Base-by-base conservation (phyloP, 1,284 basidiomycete genomes). In the Mycosarcoma mackinlayi region DNA sequence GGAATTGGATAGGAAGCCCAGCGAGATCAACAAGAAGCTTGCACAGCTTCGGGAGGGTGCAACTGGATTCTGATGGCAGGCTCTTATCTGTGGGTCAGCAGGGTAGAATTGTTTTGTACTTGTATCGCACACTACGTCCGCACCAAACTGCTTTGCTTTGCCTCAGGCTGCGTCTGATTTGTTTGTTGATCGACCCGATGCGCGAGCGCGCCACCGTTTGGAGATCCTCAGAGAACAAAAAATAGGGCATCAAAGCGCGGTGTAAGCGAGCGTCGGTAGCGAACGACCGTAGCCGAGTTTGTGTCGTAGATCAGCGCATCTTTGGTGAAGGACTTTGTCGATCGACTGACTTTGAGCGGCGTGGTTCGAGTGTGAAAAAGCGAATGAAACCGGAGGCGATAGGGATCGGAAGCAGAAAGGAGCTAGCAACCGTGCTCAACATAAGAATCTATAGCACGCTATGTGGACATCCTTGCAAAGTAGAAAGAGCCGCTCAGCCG, bases 11-110 rank as follows among this genome's bases (percentile, higher is more conserved):
- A 57, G 76, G 6, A 79, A 74, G 19, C 74, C 79, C 0, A 61
- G 58, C 23, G 80, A 82, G 48, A 58, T 82, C 33, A 77, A 72
- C 51, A 82, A 81, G 66, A 82, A 82, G 64, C 63, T 82, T 18
- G 79, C 80, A 13, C 64, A 72, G 66, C 45, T 82, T 3, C 48
- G 80, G 33, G 76, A 77, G 35, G 61, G 67, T 1, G 55, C 64
- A 13, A 72, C 73, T 13, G 76, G 73, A 8, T 73, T 73, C 47
- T 77, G 37, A 55, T 10, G 14, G 30, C 30, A 14, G 14, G 30
- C 9, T 4, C 30, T 8, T 4, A 14, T 31, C 9, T n/a, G n/a
- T n/a, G n/a, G n/a, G 14, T 46, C 10, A 23, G 14, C 31, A 34
- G 27, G 27, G 23, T 40, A 0, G 19, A 19, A n/a, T n/a, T n/a